These are phyloP conservation scores for Phytophthora pinifolia DNA, from an alignment of 352 stramenopile species.

Conservation along the genomic window DNA sequence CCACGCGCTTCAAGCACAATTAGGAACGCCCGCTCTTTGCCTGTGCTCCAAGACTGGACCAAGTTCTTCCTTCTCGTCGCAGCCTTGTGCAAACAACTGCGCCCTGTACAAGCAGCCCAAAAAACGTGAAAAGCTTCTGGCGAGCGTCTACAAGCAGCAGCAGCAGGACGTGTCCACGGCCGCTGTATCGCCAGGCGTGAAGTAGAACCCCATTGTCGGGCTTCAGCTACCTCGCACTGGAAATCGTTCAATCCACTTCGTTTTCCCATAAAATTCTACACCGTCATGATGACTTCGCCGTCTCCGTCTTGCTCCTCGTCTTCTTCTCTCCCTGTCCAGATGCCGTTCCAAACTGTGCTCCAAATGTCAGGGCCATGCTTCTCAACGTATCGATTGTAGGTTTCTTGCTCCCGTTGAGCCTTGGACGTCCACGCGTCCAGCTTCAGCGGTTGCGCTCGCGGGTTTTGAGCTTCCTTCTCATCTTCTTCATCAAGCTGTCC, in stretches of 20 bases:
- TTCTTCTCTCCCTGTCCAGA: constrained; percentile 46
- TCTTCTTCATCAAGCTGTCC: constrained; percentile 22
- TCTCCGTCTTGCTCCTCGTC: constrained; percentile 42
- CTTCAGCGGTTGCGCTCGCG: constrained; percentile 34
- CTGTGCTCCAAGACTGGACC: constrained; percentile 34
- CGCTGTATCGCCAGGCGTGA: constrained; percentile 11
- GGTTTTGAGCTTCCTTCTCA: not conserved
- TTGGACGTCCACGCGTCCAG: constrained; percentile 45
- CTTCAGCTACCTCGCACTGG: not conserved
- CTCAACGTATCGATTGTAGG: constrained; percentile 30
- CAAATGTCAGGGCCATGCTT: constrained; percentile 43
- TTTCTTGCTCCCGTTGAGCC: constrained; percentile 38
- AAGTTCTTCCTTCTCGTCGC: constrained; percentile 13
- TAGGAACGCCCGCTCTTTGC: constrained; percentile 57
- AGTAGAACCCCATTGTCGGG: not conserved
- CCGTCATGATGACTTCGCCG: constrained; percentile 82
- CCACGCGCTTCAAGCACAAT: constrained; percentile 43
- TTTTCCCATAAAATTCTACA: constrained; percentile 41
- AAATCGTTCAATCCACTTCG: constrained; percentile 23
- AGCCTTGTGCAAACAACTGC: constrained; percentile 68
- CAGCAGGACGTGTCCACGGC: constrained; percentile 16
- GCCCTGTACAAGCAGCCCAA: constrained; percentile 63
- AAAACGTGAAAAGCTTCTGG: constrained; percentile 55
- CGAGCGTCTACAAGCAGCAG: constrained; percentile 68
- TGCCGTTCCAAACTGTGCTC: constrained; percentile 50